phyloP scores from a whole-genome alignment of 805 yeast species.

The Yarrowia porcina region DNA sequence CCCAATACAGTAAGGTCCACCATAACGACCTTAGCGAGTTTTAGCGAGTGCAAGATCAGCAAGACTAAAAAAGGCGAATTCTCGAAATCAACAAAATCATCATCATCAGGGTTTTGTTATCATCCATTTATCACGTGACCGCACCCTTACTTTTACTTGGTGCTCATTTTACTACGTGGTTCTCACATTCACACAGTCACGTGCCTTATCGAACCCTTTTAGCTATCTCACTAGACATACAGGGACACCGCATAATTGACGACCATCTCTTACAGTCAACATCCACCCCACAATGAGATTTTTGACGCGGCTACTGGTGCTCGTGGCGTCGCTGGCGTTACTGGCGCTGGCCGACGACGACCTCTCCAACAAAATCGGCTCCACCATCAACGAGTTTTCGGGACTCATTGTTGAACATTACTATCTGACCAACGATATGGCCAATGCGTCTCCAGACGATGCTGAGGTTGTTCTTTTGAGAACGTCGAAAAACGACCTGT shows the following conservation, averaged over 20 bases:
- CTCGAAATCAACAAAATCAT: no score
- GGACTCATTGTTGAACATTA: conserved; percentile 55
- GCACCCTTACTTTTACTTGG: no score
- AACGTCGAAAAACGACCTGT: conserved; percentile 52
- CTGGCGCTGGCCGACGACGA: conserved; percentile 12
- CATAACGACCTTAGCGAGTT: background rate
- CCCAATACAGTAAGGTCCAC: background rate
- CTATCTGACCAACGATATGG: conserved; percentile 56
- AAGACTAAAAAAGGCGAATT: no score
- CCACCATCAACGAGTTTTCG: conserved; percentile 46
- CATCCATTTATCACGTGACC: no score
- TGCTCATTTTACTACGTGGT: no score
- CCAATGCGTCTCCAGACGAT: conserved; percentile 35
- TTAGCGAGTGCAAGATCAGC: no score
- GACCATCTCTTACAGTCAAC: background rate
- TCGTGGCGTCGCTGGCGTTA: conserved; percentile 15
- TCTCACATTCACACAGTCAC: background rate
- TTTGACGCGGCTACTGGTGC: conserved; percentile 7
- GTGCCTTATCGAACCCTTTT: conserved; percentile 22
- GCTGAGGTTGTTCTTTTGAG: conserved; percentile 66
- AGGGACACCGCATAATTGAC: background rate
- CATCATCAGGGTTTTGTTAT: no score
- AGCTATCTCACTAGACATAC: background rate
- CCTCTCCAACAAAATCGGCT: conserved; percentile 37
- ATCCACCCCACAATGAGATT: background rate